phyloP scores from a whole-genome alignment of 1,284 basidiomycete genomes.

The Apiotrichum brassicae region DNA sequence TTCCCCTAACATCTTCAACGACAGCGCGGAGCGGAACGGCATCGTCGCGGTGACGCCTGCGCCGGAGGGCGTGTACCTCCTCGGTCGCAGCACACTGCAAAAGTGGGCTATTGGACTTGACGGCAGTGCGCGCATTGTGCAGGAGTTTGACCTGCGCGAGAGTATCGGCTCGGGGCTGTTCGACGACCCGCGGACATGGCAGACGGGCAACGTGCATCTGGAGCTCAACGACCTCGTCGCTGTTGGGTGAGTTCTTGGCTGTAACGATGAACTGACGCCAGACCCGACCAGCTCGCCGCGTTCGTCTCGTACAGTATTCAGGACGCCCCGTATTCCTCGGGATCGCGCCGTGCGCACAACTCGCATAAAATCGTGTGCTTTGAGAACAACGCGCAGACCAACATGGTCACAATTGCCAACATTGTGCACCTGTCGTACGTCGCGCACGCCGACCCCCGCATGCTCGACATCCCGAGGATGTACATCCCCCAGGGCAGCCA shows the following conservation, averaged over 20 bases:
- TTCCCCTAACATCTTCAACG: slow-evolving; percentile 25
- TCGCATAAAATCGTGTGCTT: slow-evolving; percentile 35
- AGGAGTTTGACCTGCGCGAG: slow-evolving; percentile 36
- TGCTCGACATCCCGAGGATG: slow-evolving; percentile 43
- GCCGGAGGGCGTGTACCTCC: slow-evolving; percentile 23
- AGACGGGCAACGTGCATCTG: slow-evolving; percentile 23
- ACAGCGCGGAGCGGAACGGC: slow-evolving; percentile 25
- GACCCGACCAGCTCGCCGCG: slow-evolving; percentile 28
- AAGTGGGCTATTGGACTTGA: slow-evolving; percentile 35
- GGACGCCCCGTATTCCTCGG: slow-evolving; percentile 15
- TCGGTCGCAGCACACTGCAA: slow-evolving; percentile 35
- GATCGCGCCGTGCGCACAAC: slow-evolving; percentile 15
- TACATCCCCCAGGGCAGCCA: slow-evolving; percentile 29
- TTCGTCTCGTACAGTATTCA: slow-evolving; percentile 36
- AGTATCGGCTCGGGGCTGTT: slow-evolving; percentile 25
- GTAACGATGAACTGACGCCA: not conserved
- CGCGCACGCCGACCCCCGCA: slow-evolving; percentile 44
- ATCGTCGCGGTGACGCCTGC: slow-evolving; percentile 24
- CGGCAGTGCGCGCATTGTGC: slow-evolving; percentile 26
- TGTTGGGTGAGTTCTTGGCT: slow-evolving; percentile 16
- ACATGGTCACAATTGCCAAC: slow-evolving; percentile 25
- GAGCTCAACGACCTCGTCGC: slow-evolving; percentile 37
- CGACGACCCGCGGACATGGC: slow-evolving; percentile 24
- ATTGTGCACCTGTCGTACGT: slow-evolving; percentile 32
- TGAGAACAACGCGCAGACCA: slow-evolving; percentile 19